phyloP scores from a whole-genome alignment of 2,329 filamentous ascomycete species.

The Xenoacremonium recifei region DNA sequence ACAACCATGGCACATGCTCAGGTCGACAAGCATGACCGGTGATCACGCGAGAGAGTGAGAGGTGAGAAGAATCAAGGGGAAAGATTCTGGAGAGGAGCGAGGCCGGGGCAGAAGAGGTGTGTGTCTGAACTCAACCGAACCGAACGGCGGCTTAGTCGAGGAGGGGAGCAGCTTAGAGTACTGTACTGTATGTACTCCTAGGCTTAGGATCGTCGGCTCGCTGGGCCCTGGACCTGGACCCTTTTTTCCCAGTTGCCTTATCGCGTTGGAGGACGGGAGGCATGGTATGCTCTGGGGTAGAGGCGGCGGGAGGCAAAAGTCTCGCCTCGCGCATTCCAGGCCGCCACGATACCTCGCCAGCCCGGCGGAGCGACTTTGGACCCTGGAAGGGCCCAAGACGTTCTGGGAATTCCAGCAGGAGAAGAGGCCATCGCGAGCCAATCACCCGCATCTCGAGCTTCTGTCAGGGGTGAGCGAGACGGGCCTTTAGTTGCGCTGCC shows the following conservation, averaged over 20 bases:
- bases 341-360: constrained; percentile 16
- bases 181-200: too few relatives aligned
- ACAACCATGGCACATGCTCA: constrained; percentile 22
- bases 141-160: neutral
- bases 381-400: too few relatives aligned
- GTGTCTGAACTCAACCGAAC: neutral
- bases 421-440: too few relatives aligned
- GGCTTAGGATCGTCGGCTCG: neutral
- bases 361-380: too few relatives aligned
- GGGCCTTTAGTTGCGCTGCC: neutral
- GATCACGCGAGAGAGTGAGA: constrained; percentile 17
- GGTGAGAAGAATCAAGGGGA: neutral
- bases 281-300: constrained; percentile 3
- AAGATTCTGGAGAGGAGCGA: neutral
- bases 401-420: too few relatives aligned
- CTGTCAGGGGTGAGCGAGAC: neutral
- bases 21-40: constrained; percentile 23
- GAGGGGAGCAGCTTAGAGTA: neutral
- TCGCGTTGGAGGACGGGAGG: constrained; percentile 6
- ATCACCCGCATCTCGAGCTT: too few relatives aligned
- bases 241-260: constrained; percentile 9
- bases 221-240: constrained; percentile 5
- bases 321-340: constrained; percentile 11
- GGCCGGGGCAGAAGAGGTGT: too few relatives aligned
- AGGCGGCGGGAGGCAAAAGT: constrained; percentile 5